phyloP scores from a whole-genome alignment of 768 basidiomycete genomes.

The Naganishia kalamii region DNA sequence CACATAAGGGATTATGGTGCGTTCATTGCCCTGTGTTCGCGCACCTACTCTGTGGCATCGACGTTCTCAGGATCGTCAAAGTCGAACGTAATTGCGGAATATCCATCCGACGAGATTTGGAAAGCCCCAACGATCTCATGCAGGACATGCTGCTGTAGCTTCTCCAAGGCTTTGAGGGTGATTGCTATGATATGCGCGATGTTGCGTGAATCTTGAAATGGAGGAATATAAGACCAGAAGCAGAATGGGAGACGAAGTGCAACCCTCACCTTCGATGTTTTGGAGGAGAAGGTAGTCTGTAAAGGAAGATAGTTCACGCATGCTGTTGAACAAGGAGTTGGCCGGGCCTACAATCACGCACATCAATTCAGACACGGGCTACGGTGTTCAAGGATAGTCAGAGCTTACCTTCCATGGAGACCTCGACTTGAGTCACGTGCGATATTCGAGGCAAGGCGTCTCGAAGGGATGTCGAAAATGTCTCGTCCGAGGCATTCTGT shows the following conservation, averaged over 20 bases:
- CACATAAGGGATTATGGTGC: not conserved
- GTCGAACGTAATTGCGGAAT: not conserved
- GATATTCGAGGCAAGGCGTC: constrained; percentile 16
- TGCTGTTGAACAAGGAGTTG: not conserved
- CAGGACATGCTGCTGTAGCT: not conserved
- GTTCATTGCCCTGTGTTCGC: not conserved
- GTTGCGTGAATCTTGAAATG: not conserved
- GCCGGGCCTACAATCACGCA: not conserved
- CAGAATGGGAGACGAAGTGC: too few relatives aligned
- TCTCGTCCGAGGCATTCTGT: constrained; percentile 18
- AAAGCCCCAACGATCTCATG: not conserved
- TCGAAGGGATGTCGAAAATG: constrained; percentile 5
- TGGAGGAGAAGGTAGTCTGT: constrained; percentile 1
- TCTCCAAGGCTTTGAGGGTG: not conserved
- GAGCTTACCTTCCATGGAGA: constrained; percentile 9
- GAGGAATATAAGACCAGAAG: too few relatives aligned
- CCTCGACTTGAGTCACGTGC: not conserved
- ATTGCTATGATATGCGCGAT: not conserved
- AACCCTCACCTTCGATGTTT: constrained; percentile 10
- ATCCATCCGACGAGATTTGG: not conserved
- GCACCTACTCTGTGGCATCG: not conserved
- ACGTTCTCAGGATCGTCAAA: not conserved
- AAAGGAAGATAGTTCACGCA: not conserved
- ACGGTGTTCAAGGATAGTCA: too few relatives aligned
- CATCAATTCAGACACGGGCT: not conserved